Base-by-base conservation (phyloP, 2,329 filamentous ascomycete genomes). In the Sarocladium brachiariae region DNA sequence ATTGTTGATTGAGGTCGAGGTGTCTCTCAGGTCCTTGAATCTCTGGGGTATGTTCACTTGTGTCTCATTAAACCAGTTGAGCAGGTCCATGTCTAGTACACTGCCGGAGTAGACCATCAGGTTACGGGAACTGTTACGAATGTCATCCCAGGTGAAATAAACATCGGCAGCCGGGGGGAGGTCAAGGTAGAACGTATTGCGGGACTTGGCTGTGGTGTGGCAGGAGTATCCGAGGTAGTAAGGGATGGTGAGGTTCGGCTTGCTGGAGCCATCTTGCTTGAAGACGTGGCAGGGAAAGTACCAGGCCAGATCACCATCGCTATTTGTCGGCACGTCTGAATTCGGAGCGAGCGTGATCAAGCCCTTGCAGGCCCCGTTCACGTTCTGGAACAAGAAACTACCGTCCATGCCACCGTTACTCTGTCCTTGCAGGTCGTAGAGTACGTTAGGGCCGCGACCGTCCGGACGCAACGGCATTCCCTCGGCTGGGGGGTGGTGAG, bases 311-410 rank as follows among this genome's bases (percentile, higher is more conserved):
- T 95, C 72, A 10, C 83, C 82, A 49, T 84, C 70, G 23, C 67
- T 69, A 63, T 95, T 84, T 5, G 86, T 87, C 1, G 91, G 89
- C 8, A 99, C 83, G 59, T 89, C 85, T 1, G 91, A 95, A 51
- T 74, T 74, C 1, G 77, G 64, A 1, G 86, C 80, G 7, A 76
- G 68, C 1, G 81, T 95, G 63, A 99, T 96, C 51, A 97, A 70
- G 9, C 79, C 87, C 71, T 97, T 99, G 78, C 93, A 99, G 55
- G 87, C 87, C 45, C 93, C 95, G 60, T 99, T 99, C 66, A 99
- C 93, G 58, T 97, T 95, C 65, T 99, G 93, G 70, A 99, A 99
- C 62, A 99, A 71, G 65, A 99, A 99, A 63, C 91, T 97, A 52
- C 89, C 92, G 64, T 99, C 95, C 67, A 87, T 80, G n/a, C 91